Evolutionary conservation across 176 grass and related monocot genomes (phyloP).

Genomic region (Carex myosuroides): DNA sequence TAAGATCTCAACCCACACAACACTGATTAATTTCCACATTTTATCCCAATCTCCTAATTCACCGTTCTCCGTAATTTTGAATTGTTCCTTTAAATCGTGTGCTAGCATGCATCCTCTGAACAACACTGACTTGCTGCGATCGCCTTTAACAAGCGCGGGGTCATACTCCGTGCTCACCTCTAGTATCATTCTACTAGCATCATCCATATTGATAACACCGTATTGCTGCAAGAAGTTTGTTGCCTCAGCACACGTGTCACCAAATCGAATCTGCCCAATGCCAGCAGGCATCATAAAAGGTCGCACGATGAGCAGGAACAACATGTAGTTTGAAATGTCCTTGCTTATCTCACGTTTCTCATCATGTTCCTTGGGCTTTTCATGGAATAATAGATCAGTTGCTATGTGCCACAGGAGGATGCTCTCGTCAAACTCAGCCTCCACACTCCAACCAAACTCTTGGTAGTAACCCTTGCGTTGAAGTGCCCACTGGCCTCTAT

Average conservation of each 20-base stretch:
- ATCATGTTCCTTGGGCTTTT: background rate
- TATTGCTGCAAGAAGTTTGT: background rate
- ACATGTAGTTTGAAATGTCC: slow-evolving; percentile 28
- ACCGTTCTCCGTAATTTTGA: background rate
- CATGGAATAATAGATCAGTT: background rate
- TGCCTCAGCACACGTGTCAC: background rate
- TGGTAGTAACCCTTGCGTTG: background rate
- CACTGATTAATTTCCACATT: slow-evolving; percentile 13
- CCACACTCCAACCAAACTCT: background rate
- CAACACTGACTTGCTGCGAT: slow-evolving; percentile 1
- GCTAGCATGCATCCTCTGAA: background rate
- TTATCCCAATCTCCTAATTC: background rate
- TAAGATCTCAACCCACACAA: slow-evolving; percentile 22
- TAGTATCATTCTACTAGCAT: background rate
- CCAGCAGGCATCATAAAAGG: slow-evolving; percentile 23
- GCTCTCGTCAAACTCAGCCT: slow-evolving; percentile 13
- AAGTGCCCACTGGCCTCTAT: background rate
- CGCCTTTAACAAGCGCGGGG: background rate
- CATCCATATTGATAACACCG: too few relatives aligned
- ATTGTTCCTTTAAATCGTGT: background rate
- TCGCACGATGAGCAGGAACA: slow-evolving; percentile 9
- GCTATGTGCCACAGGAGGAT: slow-evolving; percentile 16
- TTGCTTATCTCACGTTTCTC: background rate
- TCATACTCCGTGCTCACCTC: background rate
- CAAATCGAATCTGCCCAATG: background rate